Percentiles rank a stretch among this genome's conserved stretches.
These are phyloP conservation scores for Acacia confusa DNA, from an alignment of 306 rosid species.

Conservation along the genomic window DNA sequence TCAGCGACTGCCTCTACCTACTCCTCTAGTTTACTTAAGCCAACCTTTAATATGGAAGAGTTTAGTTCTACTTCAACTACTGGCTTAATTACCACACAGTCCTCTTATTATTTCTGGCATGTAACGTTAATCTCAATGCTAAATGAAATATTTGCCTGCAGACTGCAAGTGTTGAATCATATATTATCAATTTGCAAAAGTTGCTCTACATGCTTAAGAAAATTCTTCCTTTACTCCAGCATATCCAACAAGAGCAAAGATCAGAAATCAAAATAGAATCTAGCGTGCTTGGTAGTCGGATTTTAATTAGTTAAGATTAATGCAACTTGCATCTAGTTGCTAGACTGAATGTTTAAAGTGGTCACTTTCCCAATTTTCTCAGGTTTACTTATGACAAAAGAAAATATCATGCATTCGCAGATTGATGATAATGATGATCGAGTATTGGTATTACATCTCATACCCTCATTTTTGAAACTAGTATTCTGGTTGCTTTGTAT, in stretches of 20 bases:
- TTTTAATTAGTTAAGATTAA: slow-evolving; percentile 16
- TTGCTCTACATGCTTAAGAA: slow-evolving; percentile 54
- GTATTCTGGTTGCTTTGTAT: slow-evolving; percentile 21
- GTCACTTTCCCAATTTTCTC: slow-evolving; percentile 30
- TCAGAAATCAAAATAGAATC: slow-evolving; percentile 54
- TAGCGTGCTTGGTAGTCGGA: slow-evolving; percentile 42
- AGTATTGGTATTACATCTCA: slow-evolving; percentile 57
- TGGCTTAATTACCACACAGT: not conserved
- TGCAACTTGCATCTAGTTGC: slow-evolving; percentile 22
- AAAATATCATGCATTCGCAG: slow-evolving; percentile 44
- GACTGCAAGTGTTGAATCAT: slow-evolving; percentile 46
- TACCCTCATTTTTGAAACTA: slow-evolving; percentile 36
- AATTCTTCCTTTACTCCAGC: slow-evolving; percentile 58
- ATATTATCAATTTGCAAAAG: slow-evolving; percentile 47
- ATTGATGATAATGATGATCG: slow-evolving; percentile 63
- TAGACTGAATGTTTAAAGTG: slow-evolving; percentile 20
- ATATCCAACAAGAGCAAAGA: slow-evolving; percentile 56
- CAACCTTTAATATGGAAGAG: not conserved
- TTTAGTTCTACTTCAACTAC: not conserved
- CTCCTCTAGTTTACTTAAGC: not conserved
- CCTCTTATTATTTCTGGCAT: not conserved
- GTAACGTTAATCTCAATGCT: not conserved
- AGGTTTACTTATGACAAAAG: slow-evolving; percentile 48
- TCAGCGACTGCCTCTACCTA: not conserved
- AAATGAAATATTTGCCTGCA: slow-evolving; percentile 34